Evolutionary conservation across 2,329 filamentous ascomycete species (phyloP).

Genomic region (Penicillium sp.): DNA sequence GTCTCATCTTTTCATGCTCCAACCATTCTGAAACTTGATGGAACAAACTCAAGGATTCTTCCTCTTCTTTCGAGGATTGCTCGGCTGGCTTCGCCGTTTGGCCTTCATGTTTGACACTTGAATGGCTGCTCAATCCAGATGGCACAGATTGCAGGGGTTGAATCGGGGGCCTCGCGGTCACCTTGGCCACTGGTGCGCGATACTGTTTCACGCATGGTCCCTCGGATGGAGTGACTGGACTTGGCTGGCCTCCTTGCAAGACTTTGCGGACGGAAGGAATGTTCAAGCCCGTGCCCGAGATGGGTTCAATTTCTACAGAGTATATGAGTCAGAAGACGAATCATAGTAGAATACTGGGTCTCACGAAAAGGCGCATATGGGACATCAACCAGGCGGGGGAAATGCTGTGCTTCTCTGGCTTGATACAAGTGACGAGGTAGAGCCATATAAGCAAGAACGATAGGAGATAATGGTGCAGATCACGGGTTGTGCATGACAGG

Average conservation of each 20-base stretch:
- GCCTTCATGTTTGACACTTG: slow-evolving; percentile 21
- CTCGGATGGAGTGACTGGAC: slow-evolving; percentile 16
- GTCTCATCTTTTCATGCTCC: slow-evolving; percentile 67
- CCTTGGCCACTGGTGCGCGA: slow-evolving; percentile 24
- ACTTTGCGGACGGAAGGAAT: slow-evolving; percentile 20
- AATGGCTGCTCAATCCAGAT: slow-evolving; percentile 24
- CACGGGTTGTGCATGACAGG: too few species aligned
- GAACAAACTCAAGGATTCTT: slow-evolving; percentile 47
- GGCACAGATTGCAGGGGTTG: slow-evolving; percentile 16
- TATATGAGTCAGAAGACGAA: slow-evolving; percentile 17
- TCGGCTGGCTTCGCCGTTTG: slow-evolving; percentile 24
- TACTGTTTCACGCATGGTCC: slow-evolving; percentile 24
- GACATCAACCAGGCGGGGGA: neutral
- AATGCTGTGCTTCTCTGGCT: too few species aligned
- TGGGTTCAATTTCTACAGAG: slow-evolving; percentile 22
- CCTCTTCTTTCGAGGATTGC: slow-evolving; percentile 20
- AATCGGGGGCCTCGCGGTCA: slow-evolving; percentile 23
- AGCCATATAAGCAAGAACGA: too few species aligned
- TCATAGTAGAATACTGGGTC: neutral
- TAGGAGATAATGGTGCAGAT: too few species aligned
- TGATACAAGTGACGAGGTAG: too few species aligned
- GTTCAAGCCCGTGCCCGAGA: slow-evolving; percentile 24
- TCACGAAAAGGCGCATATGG: slow-evolving; percentile 6
- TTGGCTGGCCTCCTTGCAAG: slow-evolving; percentile 15
- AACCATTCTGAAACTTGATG: slow-evolving; percentile 79